Evolutionary conservation across 1,284 basidiomycete species (phyloP).

Genomic region (Pseudozyma thailandica): DNA sequence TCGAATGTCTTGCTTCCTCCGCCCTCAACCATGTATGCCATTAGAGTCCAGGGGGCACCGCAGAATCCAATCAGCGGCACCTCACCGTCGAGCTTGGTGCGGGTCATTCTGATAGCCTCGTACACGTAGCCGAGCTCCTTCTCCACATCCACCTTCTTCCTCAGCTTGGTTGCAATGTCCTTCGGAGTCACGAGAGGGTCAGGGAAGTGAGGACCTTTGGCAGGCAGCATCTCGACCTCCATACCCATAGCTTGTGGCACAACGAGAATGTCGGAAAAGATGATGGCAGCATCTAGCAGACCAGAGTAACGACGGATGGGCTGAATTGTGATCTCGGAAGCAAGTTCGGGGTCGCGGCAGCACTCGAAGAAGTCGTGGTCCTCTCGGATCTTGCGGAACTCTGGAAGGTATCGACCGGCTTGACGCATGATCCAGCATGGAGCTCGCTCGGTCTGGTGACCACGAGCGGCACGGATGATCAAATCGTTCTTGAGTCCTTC

Average conservation of each 20-base stretch:
- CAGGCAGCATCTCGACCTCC: constrained; percentile 65
- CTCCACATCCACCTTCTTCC: constrained; percentile 65
- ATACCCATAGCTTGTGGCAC: constrained; percentile 68
- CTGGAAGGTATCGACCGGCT: constrained; percentile 91
- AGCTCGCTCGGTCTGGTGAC: constrained; percentile 86
- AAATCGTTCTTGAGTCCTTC: constrained; percentile 83
- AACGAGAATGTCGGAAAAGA: constrained; percentile 67
- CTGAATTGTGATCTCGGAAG: constrained; percentile 67
- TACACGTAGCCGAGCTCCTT: constrained; percentile 67
- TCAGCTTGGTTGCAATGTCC: constrained; percentile 58
- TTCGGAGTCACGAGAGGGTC: constrained; percentile 61
- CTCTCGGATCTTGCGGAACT: constrained; percentile 66
- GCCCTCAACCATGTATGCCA: constrained; percentile 68
- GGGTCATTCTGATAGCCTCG: constrained; percentile 63
- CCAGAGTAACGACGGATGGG: constrained; percentile 65
- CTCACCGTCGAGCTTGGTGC: constrained; percentile 62
- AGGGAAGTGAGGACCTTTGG: constrained; percentile 66
- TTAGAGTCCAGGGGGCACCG: constrained; percentile 67
- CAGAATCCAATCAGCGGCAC: constrained; percentile 68
- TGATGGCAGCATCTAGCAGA: constrained; percentile 66
- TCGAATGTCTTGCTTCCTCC: constrained; percentile 66
- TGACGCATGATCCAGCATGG: constrained; percentile 99
- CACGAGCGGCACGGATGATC: constrained; percentile 85
- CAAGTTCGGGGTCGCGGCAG: constrained; percentile 64
- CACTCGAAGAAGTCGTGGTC: constrained; percentile 67